Conservation (phyloP, 148 eudicot genomes). For the Persicaria tinctoria region DNA sequence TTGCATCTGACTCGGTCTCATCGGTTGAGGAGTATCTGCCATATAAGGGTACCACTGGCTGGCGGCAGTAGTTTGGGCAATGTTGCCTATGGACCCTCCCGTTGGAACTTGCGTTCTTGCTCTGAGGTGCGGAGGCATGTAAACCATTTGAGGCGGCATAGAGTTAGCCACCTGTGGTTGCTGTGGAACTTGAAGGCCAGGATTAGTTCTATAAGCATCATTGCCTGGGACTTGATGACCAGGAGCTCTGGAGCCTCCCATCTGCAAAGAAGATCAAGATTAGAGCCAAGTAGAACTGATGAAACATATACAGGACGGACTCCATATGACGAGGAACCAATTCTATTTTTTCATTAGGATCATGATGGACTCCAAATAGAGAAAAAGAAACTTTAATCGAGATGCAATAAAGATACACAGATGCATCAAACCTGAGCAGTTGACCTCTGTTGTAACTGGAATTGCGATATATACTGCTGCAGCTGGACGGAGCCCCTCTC, state of each 20-base stretch:
- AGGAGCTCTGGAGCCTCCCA: slow-evolving; percentile 24
- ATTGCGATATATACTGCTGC: slow-evolving; percentile 26
- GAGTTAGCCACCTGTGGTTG: slow-evolving; percentile 24
- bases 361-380: neutral
- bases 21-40: slow-evolving; percentile 5
- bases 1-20: slow-evolving; percentile 23
- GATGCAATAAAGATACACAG: neutral
- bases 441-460: slow-evolving; percentile 21
- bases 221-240: slow-evolving; percentile 1
- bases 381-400: neutral
- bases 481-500: slow-evolving; percentile 17
- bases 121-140: slow-evolving; percentile 33
- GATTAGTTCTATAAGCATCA: slow-evolving; percentile 15
- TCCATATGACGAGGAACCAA: neutral
- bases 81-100: slow-evolving; percentile 21
- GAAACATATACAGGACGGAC: neutral
- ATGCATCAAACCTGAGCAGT: slow-evolving; percentile 29
- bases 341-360: too few relatives aligned
- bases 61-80: slow-evolving; percentile 5
- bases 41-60: slow-evolving; percentile 22
- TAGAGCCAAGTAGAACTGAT: neutral
- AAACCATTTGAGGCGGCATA: slow-evolving; percentile 27
- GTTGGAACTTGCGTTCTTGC: slow-evolving; percentile 22
- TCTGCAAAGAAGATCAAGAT: slow-evolving; percentile 23
- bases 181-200: slow-evolving; percentile 13